Evolutionary conservation across 225 moss, liverwort and hornwort species (phyloP).

Genomic region (Marchantia polymorpha): DNA sequence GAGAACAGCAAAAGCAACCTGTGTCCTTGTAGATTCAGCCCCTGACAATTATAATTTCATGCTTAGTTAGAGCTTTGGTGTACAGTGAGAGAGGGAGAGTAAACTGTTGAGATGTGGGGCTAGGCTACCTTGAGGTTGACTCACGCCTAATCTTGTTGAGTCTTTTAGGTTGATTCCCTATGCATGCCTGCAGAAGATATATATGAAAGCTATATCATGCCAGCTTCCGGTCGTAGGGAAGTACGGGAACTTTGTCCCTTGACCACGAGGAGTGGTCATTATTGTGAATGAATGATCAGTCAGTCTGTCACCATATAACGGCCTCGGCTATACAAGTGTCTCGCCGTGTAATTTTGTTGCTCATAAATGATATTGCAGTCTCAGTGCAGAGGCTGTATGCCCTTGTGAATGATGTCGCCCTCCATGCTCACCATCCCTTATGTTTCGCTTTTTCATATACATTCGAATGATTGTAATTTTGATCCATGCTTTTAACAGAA

Average conservation of each 20-base stretch:
- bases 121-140: constrained; percentile 23
- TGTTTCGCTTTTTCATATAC: background rate
- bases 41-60: constrained; percentile 8
- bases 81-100: constrained; percentile 30
- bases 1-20: constrained; percentile 31
- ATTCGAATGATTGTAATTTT: background rate
- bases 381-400: constrained; percentile 16
- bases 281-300: constrained; percentile 22
- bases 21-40: constrained; percentile 31
- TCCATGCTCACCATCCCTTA: constrained; percentile 1
- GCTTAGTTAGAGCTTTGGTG: constrained; percentile 27
- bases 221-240: constrained; percentile 22
- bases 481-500: background rate
- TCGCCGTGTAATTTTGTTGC: constrained; percentile 24
- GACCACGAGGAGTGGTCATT: constrained; percentile 27
- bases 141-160: constrained; percentile 19
- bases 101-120: constrained; percentile 27
- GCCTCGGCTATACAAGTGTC: constrained; percentile 20
- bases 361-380: constrained; percentile 16
- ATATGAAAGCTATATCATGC: constrained; percentile 8
- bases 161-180: constrained; percentile 13
- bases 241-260: constrained; percentile 28
- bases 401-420: constrained; percentile 17
- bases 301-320: constrained; percentile 15
- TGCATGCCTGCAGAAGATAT: constrained; percentile 15